Evolutionary conservation across 768 basidiomycete species (phyloP).

Genomic region (Kondoa subrosea): DNA sequence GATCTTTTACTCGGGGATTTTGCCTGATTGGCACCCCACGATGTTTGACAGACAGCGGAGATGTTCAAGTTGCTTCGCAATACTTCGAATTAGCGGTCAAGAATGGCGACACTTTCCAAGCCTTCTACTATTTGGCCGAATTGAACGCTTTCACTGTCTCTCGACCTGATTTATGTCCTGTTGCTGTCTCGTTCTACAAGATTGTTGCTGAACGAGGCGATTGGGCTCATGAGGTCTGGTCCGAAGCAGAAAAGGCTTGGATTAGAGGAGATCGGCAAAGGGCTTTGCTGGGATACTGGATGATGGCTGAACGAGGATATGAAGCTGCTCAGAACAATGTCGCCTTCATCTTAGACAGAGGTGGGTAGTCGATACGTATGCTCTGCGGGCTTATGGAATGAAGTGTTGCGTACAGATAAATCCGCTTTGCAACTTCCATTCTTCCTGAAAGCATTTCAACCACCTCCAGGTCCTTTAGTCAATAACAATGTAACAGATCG

Average conservation of each 20-base stretch:
- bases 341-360: constrained; percentile 80
- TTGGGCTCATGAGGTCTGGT: constrained; percentile 53
- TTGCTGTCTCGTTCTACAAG: constrained; percentile 85
- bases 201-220: constrained; percentile 75
- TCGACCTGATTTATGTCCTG: constrained; percentile 46
- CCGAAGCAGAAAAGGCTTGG: constrained; percentile 48
- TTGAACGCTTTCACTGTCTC: constrained; percentile 49
- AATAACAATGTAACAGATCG: constrained; percentile 53
- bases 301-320: constrained; percentile 78
- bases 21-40: background rate
- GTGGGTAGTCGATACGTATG: constrained; percentile 37
- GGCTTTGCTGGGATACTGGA: constrained; percentile 85
- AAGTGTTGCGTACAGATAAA: constrained; percentile 20
- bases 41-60: constrained; percentile 45
- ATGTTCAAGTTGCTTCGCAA: constrained; percentile 47
- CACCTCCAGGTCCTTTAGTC: background rate
- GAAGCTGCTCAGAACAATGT: constrained; percentile 92
- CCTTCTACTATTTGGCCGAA: constrained; percentile 80
- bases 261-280: constrained; percentile 57
- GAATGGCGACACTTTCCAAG: constrained; percentile 79
- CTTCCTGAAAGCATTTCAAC: constrained; percentile 8
- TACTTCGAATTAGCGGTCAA: constrained; percentile 73
- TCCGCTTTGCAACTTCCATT: constrained; percentile 18
- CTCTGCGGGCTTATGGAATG: background rate
- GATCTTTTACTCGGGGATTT: background rate